Evolutionary conservation across 202 grass and related monocot species (phyloP).

Genomic region (Cymbopogon flexuosus): DNA sequence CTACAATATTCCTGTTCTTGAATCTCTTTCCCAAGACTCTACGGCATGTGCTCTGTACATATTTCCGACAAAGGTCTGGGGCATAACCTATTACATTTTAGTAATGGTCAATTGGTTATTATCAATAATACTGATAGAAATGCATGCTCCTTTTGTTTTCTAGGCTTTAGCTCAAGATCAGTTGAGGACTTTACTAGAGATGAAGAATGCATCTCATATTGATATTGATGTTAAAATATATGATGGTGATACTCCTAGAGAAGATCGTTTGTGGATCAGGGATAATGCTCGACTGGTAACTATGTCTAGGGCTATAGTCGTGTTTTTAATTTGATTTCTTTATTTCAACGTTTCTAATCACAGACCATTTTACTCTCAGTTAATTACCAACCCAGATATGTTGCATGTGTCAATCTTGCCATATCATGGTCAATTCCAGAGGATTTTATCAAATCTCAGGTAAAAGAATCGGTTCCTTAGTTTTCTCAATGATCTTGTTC

Average conservation of each 20-base stretch:
- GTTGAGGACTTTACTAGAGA: constrained; percentile 60
- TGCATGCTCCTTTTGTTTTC: constrained; percentile 33
- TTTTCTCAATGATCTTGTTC: constrained; percentile 13
- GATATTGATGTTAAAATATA: constrained; percentile 71
- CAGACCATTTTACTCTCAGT: constrained; percentile 40
- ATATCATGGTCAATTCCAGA: constrained; percentile 62
- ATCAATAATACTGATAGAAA: neutral
- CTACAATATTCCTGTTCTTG: constrained; percentile 88
- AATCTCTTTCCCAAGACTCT: constrained; percentile 60
- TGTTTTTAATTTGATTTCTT: constrained; percentile 15
- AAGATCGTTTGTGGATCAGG: constrained; percentile 73
- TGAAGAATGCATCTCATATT: constrained; percentile 57
- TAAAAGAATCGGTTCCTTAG: constrained; percentile 26
- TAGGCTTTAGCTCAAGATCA: constrained; percentile 99
- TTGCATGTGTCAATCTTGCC: constrained; percentile 79
- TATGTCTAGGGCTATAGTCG: constrained; percentile 20
- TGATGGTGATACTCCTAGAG: constrained; percentile 86
- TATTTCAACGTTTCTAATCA: neutral
- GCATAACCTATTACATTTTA: constrained; percentile 17
- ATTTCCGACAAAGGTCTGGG: constrained; percentile 87
- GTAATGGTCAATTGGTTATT: neutral
- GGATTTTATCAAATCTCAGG: constrained; percentile 80
- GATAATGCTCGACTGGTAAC: constrained; percentile 74
- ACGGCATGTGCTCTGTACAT: constrained; percentile 78
- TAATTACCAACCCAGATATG: constrained; percentile 99